Evolutionary conservation across 116 monocot species (phyloP).

Genomic region (Trichopus zeylanicus): DNA sequence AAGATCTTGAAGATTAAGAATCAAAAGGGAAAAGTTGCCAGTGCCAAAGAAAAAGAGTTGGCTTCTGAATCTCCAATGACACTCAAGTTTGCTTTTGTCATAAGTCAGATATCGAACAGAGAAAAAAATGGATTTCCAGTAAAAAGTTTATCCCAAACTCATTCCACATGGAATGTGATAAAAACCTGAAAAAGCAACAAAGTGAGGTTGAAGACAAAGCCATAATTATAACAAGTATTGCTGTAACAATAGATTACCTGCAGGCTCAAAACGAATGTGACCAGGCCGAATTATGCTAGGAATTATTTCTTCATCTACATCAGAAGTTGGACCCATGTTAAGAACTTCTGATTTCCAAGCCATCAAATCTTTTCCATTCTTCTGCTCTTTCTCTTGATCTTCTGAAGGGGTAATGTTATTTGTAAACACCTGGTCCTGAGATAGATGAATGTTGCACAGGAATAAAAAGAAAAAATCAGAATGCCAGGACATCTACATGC

Average conservation of each 20-base stretch:
- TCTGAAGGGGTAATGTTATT: conserved; percentile 10
- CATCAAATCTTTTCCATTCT: background rate
- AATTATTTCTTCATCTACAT: conserved; percentile 29
- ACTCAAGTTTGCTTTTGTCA: background rate
- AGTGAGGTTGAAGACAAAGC: background rate
- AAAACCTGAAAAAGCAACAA: background rate
- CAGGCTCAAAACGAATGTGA: conserved; percentile 62
- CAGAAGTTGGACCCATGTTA: conserved; percentile 10
- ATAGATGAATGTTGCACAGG: too few species aligned
- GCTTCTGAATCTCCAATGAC: background rate
- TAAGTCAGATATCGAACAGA: too few species aligned
- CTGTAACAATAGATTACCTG: conserved; percentile 26
- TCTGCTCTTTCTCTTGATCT: background rate
- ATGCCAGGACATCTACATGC: too few species aligned
- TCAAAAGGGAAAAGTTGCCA: background rate
- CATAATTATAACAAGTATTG: background rate
- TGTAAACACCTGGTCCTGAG: conserved; percentile 10
- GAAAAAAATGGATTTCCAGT: too few species aligned
- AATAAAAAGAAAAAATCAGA: too few species aligned
- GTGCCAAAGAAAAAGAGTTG: background rate
- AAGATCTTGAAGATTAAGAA: background rate
- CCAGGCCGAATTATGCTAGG: conserved; percentile 62
- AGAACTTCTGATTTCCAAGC: background rate
- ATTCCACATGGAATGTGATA: background rate
- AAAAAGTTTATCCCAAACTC: too few species aligned